Conservation (phyloP, 352 stramenopile genomes). For the Phytophthora fragariaefolia region DNA sequence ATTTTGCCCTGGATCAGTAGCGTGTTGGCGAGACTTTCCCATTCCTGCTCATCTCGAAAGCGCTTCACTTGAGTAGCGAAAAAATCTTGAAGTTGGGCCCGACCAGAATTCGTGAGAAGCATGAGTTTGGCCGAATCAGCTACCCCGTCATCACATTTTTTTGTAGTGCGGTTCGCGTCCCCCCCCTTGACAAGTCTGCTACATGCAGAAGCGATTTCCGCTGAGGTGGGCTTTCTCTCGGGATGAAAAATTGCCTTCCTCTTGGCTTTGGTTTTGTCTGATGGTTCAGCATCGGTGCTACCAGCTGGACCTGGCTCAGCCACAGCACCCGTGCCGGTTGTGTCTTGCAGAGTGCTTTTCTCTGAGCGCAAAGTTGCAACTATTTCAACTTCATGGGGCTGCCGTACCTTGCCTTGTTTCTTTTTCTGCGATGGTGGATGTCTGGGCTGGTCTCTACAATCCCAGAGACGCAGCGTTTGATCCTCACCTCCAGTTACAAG, state of each 20-base stretch:
- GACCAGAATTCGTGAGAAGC: conserved; percentile 20
- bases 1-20: conserved; percentile 62
- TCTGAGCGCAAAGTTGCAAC: background rate
- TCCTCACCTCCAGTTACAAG: conserved; percentile 74
- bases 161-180: background rate
- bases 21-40: conserved; percentile 58
- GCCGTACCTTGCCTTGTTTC: conserved; percentile 36
- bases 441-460: conserved; percentile 43
- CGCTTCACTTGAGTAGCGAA: conserved; percentile 33
- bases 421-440: conserved; percentile 17
- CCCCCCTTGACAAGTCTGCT: conserved; percentile 8
- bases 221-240: conserved; percentile 14
- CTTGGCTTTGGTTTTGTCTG: conserved; percentile 35
- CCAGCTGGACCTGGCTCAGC: background rate
- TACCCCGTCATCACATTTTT: background rate
- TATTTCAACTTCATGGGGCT: conserved; percentile 28
- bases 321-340: background rate
- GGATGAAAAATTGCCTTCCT: conserved; percentile 38
- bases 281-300: background rate
- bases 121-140: background rate
- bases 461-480: conserved; percentile 73
- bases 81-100: conserved; percentile 20
- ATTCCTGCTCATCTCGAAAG: conserved; percentile 47
- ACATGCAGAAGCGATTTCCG: conserved; percentile 33
- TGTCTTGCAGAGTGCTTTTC: no score